phyloP scores from a whole-genome alignment of 1,284 basidiomycete genomes.

The Puccinia hordei region DNA sequence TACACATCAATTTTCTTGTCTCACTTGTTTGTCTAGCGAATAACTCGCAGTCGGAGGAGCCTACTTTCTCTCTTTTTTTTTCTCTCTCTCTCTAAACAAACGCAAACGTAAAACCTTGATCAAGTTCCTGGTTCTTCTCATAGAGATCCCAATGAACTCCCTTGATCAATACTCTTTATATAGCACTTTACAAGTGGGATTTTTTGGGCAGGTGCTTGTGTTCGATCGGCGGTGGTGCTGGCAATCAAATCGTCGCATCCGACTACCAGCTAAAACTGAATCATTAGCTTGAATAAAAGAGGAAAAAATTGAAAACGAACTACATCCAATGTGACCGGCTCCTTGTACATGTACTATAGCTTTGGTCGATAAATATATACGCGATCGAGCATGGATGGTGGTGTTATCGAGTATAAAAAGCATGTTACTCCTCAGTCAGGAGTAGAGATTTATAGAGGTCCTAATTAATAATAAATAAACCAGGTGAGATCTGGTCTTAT shows the following conservation, averaged over 20 bases:
- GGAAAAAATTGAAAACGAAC: background rate
- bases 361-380: conserved; percentile 2
- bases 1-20: conserved; percentile 11
- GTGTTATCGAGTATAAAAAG: conserved; percentile 4
- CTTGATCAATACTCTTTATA: conserved; percentile 2
- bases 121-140: background rate
- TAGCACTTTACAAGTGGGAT: background rate
- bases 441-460: conserved; percentile 1
- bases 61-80: background rate
- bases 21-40: conserved; percentile 1
- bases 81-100: too few relatives aligned
- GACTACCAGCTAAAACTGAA: background rate
- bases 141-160: background rate
- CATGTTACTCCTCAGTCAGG: background rate
- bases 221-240: background rate
- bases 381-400: conserved; percentile 15
- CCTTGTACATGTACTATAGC: background rate
- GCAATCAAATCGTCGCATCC: conserved; percentile 9
- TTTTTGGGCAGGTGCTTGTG: background rate
- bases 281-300: background rate
- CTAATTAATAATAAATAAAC: conserved; percentile 16
- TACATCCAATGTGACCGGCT: background rate
- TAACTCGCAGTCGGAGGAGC: background rate
- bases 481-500: conserved; percentile 21
- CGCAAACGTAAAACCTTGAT: background rate